Evolutionary conservation across 1,139 yeast genomes (phyloP).

Genomic region (Debaryomyces fabryi): DNA sequence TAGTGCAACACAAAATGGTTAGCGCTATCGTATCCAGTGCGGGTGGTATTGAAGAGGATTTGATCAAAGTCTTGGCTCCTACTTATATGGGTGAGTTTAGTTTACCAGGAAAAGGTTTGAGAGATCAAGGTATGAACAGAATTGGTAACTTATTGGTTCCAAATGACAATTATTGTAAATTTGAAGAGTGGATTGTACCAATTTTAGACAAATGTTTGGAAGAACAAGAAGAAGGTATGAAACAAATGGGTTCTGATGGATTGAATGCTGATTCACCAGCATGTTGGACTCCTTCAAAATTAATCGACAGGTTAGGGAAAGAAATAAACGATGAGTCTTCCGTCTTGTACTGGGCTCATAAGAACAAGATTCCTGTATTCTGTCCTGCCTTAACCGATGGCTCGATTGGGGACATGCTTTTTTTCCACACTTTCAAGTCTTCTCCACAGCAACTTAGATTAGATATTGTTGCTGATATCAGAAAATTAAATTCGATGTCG

Average conservation of each 20-base stretch:
- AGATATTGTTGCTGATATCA: slow-evolving; percentile 92
- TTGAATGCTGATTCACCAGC: slow-evolving; percentile 47
- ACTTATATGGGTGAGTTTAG: slow-evolving; percentile 92
- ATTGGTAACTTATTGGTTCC: slow-evolving; percentile 97
- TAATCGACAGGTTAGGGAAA: slow-evolving; percentile 90
- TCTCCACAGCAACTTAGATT: slow-evolving; percentile 86
- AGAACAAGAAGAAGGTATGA: slow-evolving; percentile 78
- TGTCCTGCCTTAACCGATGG: slow-evolving; percentile 99
- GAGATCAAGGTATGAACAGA: slow-evolving; percentile 96
- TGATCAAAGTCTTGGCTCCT: slow-evolving; percentile 94
- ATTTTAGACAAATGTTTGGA: slow-evolving; percentile 81
- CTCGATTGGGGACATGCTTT: slow-evolving; percentile 96
- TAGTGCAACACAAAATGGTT: slow-evolving; percentile 92
- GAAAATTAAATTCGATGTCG: slow-evolving; percentile 86
- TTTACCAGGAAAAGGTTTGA: slow-evolving; percentile 74
- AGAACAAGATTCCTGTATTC: slow-evolving; percentile 91
- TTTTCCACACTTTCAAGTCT: slow-evolving; percentile 95
- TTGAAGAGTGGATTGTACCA: slow-evolving; percentile 98
- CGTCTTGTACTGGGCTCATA: slow-evolving; percentile 98
- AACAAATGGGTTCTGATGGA: slow-evolving; percentile 62
- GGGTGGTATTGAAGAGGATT: slow-evolving; percentile 97
- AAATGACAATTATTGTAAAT: slow-evolving; percentile 93
- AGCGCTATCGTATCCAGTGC: slow-evolving; percentile 95
- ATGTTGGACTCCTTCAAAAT: slow-evolving; percentile 89
- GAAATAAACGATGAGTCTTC: slow-evolving; percentile 92